Conservation (phyloP, 2,329 filamentous ascomycete species). For the Alternaria sp. region DNA sequence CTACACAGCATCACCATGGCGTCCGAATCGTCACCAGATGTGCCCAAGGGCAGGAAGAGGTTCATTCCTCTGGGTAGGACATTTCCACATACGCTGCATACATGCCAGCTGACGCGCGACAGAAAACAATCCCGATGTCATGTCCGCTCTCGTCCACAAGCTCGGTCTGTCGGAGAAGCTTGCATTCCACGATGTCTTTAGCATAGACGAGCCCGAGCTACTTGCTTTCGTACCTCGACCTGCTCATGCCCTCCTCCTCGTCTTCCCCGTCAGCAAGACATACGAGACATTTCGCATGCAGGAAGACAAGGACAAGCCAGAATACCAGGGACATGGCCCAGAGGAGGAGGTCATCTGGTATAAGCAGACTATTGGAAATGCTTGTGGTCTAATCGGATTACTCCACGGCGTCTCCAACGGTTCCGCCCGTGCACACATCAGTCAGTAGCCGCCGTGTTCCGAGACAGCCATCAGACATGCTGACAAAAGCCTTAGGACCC, state of each 20-base stretch:
- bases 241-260: constrained; percentile 84
- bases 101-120: constrained; percentile 20
- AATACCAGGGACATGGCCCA: constrained; percentile 72
- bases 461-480: background rate
- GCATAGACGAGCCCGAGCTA: constrained; percentile 82
- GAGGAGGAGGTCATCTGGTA: constrained; percentile 88
- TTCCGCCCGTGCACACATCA: constrained; percentile 59
- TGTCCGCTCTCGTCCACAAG: constrained; percentile 82
- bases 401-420: constrained; percentile 87
- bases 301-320: constrained; percentile 70
- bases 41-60: constrained; percentile 41
- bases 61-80: constrained; percentile 48
- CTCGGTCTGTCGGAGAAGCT: constrained; percentile 83
- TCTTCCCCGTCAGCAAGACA: constrained; percentile 81
- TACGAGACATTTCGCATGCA: constrained; percentile 78
- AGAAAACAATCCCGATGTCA: constrained; percentile 86
- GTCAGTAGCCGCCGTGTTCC: constrained; percentile 21
- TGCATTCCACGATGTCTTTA: constrained; percentile 89
- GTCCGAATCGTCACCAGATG: constrained; percentile 36
- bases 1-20: constrained; percentile 32
- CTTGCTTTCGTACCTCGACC: constrained; percentile 88
- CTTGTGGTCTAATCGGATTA: constrained; percentile 90
- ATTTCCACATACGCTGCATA: background rate
- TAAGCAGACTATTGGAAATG: constrained; percentile 93
- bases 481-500: constrained; percentile 42